A percentile compares a stretch with the other conserved stretches of the same genome.
These are phyloP conservation scores for Syzygium aqueum DNA, from an alignment of 345 rosid species.

Conservation along the genomic window DNA sequence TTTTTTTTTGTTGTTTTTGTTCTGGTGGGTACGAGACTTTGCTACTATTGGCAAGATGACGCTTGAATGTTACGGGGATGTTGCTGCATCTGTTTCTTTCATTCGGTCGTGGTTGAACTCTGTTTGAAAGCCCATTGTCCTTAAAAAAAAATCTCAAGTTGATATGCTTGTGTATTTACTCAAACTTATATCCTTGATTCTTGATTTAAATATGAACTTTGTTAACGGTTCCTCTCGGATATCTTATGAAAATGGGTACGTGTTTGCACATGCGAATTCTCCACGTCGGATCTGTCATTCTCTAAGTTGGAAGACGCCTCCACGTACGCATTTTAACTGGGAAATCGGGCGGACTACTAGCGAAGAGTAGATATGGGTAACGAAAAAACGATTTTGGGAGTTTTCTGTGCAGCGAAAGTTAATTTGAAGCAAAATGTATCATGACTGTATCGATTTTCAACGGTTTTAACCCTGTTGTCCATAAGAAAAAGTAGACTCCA, in stretches of 20 bases:
- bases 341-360: accelerated
- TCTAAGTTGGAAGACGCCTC: not conserved
- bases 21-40: no score
- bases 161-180: not conserved
- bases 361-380: not conserved
- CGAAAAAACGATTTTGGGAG: accelerated
- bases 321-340: accelerated
- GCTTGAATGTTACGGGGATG: no score
- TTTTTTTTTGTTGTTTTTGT: accelerated
- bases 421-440: no score
- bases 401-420: accelerated
- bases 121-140: no score
- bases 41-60: no score
- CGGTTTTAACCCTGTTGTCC: not conserved
- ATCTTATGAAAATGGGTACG: accelerated
- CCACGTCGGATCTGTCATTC: accelerated
- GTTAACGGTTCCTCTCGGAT: accelerated
- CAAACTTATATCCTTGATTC: accelerated
- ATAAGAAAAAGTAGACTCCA: not conserved
- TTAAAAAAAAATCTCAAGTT: not conserved
- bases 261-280: accelerated
- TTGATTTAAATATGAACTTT: not conserved
- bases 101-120: not conserved
- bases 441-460: not conserved
- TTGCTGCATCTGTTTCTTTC: no score